Evolutionary conservation across 208 protist genomes (phyloP).

Genomic region (Trypanosoma avium): DNA sequence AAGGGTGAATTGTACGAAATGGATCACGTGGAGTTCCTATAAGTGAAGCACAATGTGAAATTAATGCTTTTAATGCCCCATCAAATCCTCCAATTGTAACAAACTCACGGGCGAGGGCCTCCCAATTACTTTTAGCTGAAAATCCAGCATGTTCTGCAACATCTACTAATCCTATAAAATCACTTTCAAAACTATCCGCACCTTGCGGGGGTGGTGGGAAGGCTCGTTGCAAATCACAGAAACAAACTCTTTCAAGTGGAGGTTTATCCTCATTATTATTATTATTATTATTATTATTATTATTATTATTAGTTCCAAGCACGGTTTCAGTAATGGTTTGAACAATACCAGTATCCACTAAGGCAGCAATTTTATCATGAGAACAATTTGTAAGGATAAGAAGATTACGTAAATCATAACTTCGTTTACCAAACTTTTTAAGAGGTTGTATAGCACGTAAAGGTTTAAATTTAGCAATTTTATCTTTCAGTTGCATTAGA

Average conservation of each 20-base stretch:
- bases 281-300: slow-evolving; percentile 15
- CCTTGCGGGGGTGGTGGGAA: slow-evolving; percentile 68
- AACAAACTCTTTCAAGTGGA: slow-evolving; percentile 81
- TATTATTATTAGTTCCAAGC: slow-evolving; percentile 31
- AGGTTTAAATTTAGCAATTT: slow-evolving; percentile 69
- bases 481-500: slow-evolving; percentile 73
- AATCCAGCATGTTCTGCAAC: slow-evolving; percentile 37
- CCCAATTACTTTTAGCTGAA: slow-evolving; percentile 71
- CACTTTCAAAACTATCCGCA: slow-evolving; percentile 76
- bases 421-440: slow-evolving; percentile 26
- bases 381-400: slow-evolving; percentile 72
- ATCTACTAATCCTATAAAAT: slow-evolving; percentile 73
- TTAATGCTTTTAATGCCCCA: slow-evolving; percentile 51
- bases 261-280: slow-evolving; percentile 17
- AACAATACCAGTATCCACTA: slow-evolving; percentile 81
- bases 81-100: slow-evolving; percentile 65
- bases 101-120: slow-evolving; percentile 61
- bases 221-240: slow-evolving; percentile 68
- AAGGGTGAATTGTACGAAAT: slow-evolving; percentile 69
- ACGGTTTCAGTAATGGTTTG: slow-evolving; percentile 60
- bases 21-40: slow-evolving; percentile 72
- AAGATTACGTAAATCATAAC: slow-evolving; percentile 70
- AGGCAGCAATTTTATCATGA: slow-evolving; percentile 62
- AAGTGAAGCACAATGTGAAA: slow-evolving; percentile 75
- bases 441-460: slow-evolving; percentile 47